Conservation (phyloP, 768 basidiomycete genomes). For the Lyophyllum decastes region DNA sequence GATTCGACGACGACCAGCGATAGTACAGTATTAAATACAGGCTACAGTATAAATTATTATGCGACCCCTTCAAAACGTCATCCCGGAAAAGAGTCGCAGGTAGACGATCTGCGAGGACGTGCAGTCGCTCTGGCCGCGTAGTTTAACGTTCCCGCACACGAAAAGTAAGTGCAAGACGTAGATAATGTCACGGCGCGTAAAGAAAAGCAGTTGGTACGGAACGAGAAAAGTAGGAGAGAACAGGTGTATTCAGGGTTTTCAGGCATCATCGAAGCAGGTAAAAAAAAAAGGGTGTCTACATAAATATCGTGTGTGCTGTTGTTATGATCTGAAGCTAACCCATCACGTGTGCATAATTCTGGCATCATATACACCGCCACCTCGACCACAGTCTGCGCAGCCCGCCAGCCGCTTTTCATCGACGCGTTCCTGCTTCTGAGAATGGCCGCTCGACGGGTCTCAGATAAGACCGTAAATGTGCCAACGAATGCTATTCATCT, state of each 20-base stretch:
- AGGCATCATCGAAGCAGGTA: neutral
- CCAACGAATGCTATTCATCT: constrained; percentile 57
- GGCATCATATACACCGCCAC: neutral
- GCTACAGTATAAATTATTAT: constrained; percentile 24
- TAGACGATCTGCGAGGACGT: constrained; percentile 59
- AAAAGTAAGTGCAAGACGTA: constrained; percentile 50
- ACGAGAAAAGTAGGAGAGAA: neutral
- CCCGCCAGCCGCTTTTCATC: neutral
- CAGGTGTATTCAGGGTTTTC: neutral
- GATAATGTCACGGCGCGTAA: constrained; percentile 56
- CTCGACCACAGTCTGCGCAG: neutral
- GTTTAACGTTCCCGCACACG: constrained; percentile 69
- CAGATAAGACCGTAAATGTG: constrained; percentile 29
- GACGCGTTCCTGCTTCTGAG: neutral
- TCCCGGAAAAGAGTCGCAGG: constrained; percentile 37
- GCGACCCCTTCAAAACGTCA: constrained; percentile 52
- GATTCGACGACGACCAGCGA: neutral
- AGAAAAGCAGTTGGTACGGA: neutral
- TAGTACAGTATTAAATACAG: neutral
- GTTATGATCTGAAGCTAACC: constrained; percentile 1
- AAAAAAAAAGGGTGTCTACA: neutral
- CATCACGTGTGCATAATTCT: constrained; percentile 4
- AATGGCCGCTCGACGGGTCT: constrained; percentile 31
- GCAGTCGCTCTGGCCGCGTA: constrained; percentile 54
- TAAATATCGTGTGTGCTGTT: constrained; percentile 1